phyloP scores from a whole-genome alignment of 2,329 filamentous ascomycete genomes.

The Colletotrichum scovillei region DNA sequence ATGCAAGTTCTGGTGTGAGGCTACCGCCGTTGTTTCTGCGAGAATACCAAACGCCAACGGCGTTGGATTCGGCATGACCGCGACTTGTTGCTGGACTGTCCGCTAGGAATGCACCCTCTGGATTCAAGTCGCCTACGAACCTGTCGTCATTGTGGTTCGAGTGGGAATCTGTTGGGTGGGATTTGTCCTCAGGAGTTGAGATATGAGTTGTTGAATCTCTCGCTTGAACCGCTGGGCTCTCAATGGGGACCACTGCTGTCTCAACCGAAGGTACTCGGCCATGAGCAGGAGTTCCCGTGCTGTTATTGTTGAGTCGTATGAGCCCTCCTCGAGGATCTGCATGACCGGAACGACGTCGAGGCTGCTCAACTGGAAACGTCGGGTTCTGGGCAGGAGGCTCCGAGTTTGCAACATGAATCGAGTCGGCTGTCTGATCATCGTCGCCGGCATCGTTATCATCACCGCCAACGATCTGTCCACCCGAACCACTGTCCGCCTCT shows the following conservation, averaged over 20 bases:
- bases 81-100: constrained; percentile 30
- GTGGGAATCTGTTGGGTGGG: constrained; percentile 14
- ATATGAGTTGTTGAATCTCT: background rate
- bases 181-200: background rate
- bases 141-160: constrained; percentile 26
- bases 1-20: constrained; percentile 6
- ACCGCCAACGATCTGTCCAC: background rate
- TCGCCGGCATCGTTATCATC: background rate
- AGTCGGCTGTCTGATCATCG: background rate
- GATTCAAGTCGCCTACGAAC: constrained; percentile 40
- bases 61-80: constrained; percentile 29
- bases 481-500: background rate
- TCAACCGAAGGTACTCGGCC: background rate
- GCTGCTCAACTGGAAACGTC: background rate
- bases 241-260: too few relatives aligned
- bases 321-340: background rate
- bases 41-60: constrained; percentile 36
- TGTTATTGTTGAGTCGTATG: background rate
- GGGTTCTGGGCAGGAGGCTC: background rate
- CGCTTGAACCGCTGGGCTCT: background rate
- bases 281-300: too few relatives aligned
- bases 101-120: constrained; percentile 40
- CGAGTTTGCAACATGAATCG: background rate
- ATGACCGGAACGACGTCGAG: background rate
- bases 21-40: background rate